Conservation (phyloP, 768 basidiomycete genomes). For the Boletus rubropictus region DNA sequence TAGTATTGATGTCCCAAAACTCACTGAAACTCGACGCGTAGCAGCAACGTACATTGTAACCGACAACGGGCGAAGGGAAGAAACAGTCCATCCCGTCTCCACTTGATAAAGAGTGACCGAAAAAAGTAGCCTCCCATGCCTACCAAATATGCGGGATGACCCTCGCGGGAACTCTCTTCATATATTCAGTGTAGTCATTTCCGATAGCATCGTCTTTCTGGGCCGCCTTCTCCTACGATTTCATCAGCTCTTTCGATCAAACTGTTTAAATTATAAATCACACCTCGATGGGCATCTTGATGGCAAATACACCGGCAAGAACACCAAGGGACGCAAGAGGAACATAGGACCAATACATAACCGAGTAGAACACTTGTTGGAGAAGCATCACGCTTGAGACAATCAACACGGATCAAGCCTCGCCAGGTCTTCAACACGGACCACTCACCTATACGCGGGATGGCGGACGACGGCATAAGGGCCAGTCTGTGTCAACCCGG, state of each 20-base stretch:
- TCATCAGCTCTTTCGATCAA: not conserved
- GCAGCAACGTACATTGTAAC: constrained; percentile 7
- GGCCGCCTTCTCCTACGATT: constrained; percentile 26
- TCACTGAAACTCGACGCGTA: constrained; percentile 18
- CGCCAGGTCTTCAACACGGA: not conserved
- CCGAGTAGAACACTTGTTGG: constrained; percentile 21
- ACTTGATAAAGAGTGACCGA: not conserved
- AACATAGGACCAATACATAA: constrained; percentile 33
- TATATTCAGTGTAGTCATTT: constrained; percentile 28
- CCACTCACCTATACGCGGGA: constrained; percentile 31
- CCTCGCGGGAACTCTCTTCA: constrained; percentile 24
- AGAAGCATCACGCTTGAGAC: constrained; percentile 19
- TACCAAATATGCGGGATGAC: constrained; percentile 31
- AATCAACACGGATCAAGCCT: not conserved
- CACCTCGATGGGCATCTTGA: constrained; percentile 34
- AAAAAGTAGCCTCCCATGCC: not conserved
- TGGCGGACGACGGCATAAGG: constrained; percentile 36
- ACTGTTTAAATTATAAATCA: not conserved
- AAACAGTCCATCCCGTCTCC: not conserved
- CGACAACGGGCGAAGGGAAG: not conserved
- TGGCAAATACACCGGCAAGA: constrained; percentile 21
- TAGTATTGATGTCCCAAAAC: constrained; percentile 34
- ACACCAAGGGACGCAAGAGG: constrained; percentile 28
- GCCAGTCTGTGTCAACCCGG: constrained; percentile 25
- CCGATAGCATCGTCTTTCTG: constrained; percentile 21